Base-by-base conservation (phyloP, 768 basidiomycete genomes). In the Boletus fagicola region DNA sequence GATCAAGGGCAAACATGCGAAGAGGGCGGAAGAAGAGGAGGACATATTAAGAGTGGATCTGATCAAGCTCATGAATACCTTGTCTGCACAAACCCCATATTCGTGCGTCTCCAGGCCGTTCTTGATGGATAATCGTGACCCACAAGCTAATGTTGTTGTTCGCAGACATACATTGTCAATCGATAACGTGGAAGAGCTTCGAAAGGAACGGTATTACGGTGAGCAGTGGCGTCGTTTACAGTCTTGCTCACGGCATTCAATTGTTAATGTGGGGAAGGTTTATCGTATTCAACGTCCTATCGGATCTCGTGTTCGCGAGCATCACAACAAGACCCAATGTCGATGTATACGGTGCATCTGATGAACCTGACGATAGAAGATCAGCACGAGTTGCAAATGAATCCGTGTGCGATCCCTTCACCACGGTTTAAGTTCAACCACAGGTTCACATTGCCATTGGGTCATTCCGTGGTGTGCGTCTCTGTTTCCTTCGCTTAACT, bases 311-410 rank as follows among this genome's bases (percentile, higher is more conserved):
- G 57, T 24, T 33, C 15, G 16, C 42, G 66, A 24, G 26, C 51
- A 15, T 57, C 62, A 2, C 54, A 51, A 40, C 56, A 65, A 49
- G 63, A 64, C 6, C 61, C 70, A 16, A 47, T 49, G 54, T 48
- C 26, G 0, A 40, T 60, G 2, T 63, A 64, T 31, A 72, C 72
- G 1, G 57, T 70, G 0, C 64, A 70, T 49, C 1, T 62, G 9
- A 69, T 72, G 68, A 60, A 68, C 39, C 26, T 73, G 39, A 73
- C 68, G 6, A 47, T 58, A 5, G 55, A 73, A 53, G 71, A 72
- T 59, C 57, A 60, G 39, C 69, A 72, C 4, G 58, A 63, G 22
- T 28, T 72, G 10, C 70, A 72, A 36, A 4, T 72, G 2, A 59
- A 72, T 39, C 57, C 64, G 2, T 59, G 22, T 5, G n/a, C 51